Evolutionary conservation across 768 basidiomycete species (phyloP).

Genomic region (Serendipita sp.): DNA sequence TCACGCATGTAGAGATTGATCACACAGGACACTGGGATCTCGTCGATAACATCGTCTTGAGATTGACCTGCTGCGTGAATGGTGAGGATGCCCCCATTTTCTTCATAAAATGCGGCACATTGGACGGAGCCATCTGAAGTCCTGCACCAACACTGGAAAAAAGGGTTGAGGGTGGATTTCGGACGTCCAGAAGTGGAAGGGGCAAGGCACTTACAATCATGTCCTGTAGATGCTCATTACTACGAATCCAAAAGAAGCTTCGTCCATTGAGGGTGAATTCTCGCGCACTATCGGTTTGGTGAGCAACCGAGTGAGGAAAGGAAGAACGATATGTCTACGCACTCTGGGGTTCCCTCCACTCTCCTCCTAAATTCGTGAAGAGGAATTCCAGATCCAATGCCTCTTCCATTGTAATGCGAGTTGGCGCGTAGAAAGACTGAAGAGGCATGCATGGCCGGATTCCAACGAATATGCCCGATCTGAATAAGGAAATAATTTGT

Average conservation of each 20-base stretch:
- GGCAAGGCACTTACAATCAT: not conserved
- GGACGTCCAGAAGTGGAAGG: not conserved
- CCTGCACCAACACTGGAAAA: not conserved
- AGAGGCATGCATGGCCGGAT: not conserved
- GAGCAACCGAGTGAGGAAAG: not conserved
- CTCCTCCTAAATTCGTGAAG: not conserved
- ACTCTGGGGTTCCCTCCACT: slow-evolving; percentile 1
- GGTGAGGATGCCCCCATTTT: slow-evolving; percentile 2
- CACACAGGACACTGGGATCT: slow-evolving; percentile 2
- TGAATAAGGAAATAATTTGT: not conserved
- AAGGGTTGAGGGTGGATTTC: too few relatives aligned
- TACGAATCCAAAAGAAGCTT: slow-evolving; percentile 2
- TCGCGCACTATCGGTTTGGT: not conserved
- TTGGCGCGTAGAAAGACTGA: not conserved
- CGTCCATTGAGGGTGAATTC: slow-evolving; percentile 2
- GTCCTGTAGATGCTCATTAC: slow-evolving; percentile 2
- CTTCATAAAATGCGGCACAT: slow-evolving; percentile 1
- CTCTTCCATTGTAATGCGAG: not conserved
- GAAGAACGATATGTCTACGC: not conserved
- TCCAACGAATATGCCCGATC: slow-evolving; percentile 3
- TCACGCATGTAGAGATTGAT: slow-evolving; percentile 1
- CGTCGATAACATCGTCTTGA: slow-evolving; percentile 2
- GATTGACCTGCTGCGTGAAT: not conserved
- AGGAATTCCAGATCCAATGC: slow-evolving; percentile 2
- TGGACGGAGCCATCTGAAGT: not conserved